Evolutionary conservation across 768 basidiomycete genomes (phyloP).

Genomic region (Hydnomerulius pinastri): DNA sequence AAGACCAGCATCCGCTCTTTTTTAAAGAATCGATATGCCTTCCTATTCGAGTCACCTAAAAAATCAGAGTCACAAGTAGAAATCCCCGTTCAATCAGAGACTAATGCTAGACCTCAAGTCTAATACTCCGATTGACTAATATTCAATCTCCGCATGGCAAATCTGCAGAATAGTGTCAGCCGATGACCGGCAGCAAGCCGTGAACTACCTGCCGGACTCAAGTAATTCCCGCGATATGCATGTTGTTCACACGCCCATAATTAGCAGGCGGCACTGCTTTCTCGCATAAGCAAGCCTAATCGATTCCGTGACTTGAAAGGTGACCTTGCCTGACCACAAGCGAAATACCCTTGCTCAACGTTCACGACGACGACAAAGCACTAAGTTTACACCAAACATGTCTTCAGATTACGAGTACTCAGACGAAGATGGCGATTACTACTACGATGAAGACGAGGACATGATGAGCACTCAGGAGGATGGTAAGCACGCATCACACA

Average conservation of each 20-base stretch:
- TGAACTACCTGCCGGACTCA: no score
- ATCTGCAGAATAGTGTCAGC: no score
- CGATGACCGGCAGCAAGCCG: no score
- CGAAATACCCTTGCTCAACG: constrained; percentile 17
- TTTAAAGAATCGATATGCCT: constrained; percentile 25
- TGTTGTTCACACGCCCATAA: constrained; percentile 17
- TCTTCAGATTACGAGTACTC: constrained; percentile 73
- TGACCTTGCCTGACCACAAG: background rate
- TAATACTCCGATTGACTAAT: no score
- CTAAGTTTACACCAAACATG: constrained; percentile 34
- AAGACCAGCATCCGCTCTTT: constrained; percentile 27
- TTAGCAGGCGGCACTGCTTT: constrained; percentile 14
- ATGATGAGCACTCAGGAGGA: constrained; percentile 63
- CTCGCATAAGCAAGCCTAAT: constrained; percentile 31
- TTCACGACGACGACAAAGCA: constrained; percentile 16
- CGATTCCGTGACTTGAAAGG: constrained; percentile 21
- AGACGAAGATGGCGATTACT: constrained; percentile 66
- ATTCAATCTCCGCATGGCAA: no score
- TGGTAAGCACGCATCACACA: constrained; percentile 34
- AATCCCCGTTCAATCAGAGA: constrained; percentile 1
- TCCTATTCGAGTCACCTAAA: constrained; percentile 29
- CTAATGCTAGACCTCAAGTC: no score
- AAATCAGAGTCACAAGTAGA: constrained; percentile 9
- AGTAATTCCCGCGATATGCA: no score
- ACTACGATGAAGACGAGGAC: constrained; percentile 73